These are phyloP conservation scores for Dipodascus albidus DNA, from an alignment of 805 yeast species.

Conservation along the genomic window DNA sequence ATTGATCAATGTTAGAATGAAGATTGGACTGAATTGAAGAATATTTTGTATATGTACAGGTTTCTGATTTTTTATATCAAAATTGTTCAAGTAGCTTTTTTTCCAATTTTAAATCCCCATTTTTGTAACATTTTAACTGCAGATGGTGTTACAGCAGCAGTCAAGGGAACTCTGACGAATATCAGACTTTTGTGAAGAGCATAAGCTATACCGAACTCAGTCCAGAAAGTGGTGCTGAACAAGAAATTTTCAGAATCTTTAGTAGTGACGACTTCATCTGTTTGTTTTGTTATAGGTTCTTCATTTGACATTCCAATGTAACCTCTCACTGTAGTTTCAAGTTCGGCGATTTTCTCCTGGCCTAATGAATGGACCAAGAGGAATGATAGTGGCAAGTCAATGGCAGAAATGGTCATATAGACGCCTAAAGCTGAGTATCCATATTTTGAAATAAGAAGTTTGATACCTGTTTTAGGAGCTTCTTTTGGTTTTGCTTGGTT, in stretches of 20 bases:
- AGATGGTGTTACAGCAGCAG: slow-evolving; percentile 85
- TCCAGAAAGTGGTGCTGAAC: slow-evolving; percentile 31
- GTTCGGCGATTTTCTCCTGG: slow-evolving; percentile 61
- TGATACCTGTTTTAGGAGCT: neutral
- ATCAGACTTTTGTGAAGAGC: slow-evolving; percentile 78
- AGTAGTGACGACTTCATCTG: slow-evolving; percentile 9
- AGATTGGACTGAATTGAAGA: no score
- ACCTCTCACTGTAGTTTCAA: slow-evolving; percentile 49
- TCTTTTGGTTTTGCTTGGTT: neutral
- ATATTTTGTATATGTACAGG: no score
- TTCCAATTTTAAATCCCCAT: slow-evolving; percentile 74
- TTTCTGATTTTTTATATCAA: no score
- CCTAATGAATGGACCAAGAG: slow-evolving; percentile 78
- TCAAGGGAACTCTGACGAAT: slow-evolving; percentile 73
- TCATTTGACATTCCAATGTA: slow-evolving; percentile 49
- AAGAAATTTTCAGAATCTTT: slow-evolving; percentile 21
- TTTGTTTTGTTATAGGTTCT: no score
- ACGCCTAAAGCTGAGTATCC: slow-evolving; percentile 89
- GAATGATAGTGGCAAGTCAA: slow-evolving; percentile 81
- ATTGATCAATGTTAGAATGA: no score
- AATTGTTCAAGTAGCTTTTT: no score
- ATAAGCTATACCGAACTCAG: slow-evolving; percentile 85
- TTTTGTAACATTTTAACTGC: slow-evolving; percentile 52
- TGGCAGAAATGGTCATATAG: slow-evolving; percentile 55
- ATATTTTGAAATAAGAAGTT: slow-evolving; percentile 56